These are phyloP conservation scores for Cydonia oblonga DNA, from an alignment of 331 rosid species.

Conservation along the genomic window DNA sequence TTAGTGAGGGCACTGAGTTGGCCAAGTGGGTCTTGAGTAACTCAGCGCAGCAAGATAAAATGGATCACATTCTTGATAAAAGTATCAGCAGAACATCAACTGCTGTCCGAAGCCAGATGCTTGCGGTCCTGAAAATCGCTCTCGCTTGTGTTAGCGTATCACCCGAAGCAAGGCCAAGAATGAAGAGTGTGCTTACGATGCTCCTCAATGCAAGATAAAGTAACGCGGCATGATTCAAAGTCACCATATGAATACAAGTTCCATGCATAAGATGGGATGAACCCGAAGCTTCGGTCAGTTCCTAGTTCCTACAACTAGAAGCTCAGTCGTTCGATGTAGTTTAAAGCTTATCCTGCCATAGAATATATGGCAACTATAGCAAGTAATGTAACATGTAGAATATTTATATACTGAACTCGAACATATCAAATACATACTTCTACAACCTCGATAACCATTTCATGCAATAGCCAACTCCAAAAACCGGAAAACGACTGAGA, in stretches of 20 bases:
- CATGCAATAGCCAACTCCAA: background rate
- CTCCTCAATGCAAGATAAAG: conserved; percentile 62
- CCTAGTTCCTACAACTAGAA: background rate
- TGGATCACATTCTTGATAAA: conserved; percentile 49
- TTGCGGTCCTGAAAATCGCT: conserved; percentile 56
- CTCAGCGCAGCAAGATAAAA: conserved; percentile 27
- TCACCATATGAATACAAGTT: background rate
- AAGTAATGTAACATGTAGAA: background rate
- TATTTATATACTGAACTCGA: background rate
- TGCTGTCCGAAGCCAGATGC: conserved; percentile 61
- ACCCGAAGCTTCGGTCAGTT: background rate
- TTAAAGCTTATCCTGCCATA: background rate
- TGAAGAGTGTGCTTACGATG: conserved; percentile 67
- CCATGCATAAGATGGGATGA: background rate
- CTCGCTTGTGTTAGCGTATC: conserved; percentile 49
- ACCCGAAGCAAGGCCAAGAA: conserved; percentile 73
- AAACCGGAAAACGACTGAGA: background rate
- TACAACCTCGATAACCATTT: background rate
- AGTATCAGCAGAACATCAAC: conserved; percentile 53
- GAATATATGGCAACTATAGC: background rate
- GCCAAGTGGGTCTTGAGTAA: conserved; percentile 53
- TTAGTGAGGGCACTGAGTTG: conserved; percentile 73
- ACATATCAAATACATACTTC: background rate
- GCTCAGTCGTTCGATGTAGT: background rate
- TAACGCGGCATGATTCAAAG: background rate